Evolutionary conservation across 495 filamentous ascomycete species (phyloP), one percentile per base, ranked within the genome.

Genomic region (Thermochaetoides thermophila): DNA sequence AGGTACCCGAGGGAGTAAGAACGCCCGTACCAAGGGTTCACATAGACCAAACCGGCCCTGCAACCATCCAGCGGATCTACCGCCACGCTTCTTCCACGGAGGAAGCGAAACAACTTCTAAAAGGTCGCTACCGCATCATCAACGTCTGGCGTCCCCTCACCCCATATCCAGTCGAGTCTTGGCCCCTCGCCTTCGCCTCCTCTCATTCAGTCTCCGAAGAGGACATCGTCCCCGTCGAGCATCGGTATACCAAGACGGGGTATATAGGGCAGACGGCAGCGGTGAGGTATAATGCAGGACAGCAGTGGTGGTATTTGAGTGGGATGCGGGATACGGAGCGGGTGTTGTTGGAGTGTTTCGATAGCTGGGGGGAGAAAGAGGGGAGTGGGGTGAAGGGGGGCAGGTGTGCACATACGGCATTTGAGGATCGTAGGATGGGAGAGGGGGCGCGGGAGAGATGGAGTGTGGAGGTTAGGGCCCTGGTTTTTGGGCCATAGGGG

Each of bases 91-190:
- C 39, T 19, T 28, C 34, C 9, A 46, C 64, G 1, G 65, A 68
- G 7, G 59, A 69, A 3, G 73, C 79, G 0, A 67, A 69, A 7
- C 42, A 43, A 15, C 58, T 84, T 0, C 60, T 81, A 0, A 35
- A 60, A 9, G 69, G 66, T 1, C 68, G 84, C 0, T 81, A 78
- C 58, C 70, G 83, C 28, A 82, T 94, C 42, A 66, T 94, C 42
- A 94, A 92, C 47, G 78, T 94, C 8, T 94, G 84, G 84, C 65
- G 82, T 0, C 77, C 84, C 0, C 55, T 92, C 8, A 81, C 78
- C 44, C 40, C 48, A 39, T 66, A 65, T n/a, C 73, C 80, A 0
- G 73, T 94, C 0, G 71, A 76, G 42, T 60, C 71, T 0, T 64
- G 56, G 27, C 84, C 84, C 16, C 58, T 92, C 1, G 84, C 68